Conservation (phyloP, 2,329 filamentous ascomycete genomes). For the Ophiostoma triangulosporum region DNA sequence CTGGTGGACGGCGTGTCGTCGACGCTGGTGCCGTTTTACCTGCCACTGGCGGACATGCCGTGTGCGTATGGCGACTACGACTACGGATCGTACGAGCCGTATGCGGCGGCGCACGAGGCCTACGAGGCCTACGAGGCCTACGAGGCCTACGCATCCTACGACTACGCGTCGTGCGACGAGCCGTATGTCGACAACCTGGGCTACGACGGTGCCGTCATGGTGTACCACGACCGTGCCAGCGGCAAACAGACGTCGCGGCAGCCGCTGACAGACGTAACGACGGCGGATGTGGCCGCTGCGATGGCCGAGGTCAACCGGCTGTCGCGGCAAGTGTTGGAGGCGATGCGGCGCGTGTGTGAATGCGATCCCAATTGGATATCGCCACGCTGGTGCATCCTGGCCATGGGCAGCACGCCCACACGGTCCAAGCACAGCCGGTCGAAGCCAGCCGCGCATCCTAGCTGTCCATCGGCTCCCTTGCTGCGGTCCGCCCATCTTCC, state of each 20-base stretch:
- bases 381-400: slow-evolving; percentile 25
- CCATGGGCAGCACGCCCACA: background rate
- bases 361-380: slow-evolving; percentile 19
- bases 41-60: background rate
- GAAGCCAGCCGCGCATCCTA: background rate
- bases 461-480: background rate
- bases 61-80: background rate
- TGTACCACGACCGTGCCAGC: background rate
- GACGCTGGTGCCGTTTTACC: background rate
- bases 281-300: background rate
- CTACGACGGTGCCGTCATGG: slow-evolving; percentile 4
- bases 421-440: background rate
- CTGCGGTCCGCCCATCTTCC: background rate
- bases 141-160: background rate
- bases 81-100: background rate
- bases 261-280: background rate
- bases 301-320: slow-evolving; percentile 22
- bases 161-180: background rate
- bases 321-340: slow-evolving; percentile 19
- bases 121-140: background rate
- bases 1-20: background rate
- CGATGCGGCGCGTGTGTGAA: slow-evolving; percentile 3
- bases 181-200: slow-evolving; percentile 13
- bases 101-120: background rate
- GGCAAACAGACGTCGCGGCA: background rate